These are phyloP conservation scores for Metarhizium guizhouense DNA, from an alignment of 2,329 filamentous ascomycete species.

Conservation along the genomic window DNA sequence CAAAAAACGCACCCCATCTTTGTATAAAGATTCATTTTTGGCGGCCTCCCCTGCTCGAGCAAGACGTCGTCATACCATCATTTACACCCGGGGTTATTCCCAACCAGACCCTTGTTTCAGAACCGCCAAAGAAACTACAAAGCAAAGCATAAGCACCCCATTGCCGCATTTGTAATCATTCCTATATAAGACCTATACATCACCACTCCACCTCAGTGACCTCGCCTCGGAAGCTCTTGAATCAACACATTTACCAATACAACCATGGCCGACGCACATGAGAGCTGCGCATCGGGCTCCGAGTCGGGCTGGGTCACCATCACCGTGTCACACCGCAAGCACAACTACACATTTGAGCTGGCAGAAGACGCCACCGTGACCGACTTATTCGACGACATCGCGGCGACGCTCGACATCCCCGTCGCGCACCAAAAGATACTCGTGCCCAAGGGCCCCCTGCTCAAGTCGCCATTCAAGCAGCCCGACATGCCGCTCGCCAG, in stretches of 20 bases:
- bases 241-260: background rate
- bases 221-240: background rate
- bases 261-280: slow-evolving; percentile 5
- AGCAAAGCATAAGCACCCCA: background rate
- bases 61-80: background rate
- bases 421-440: slow-evolving; percentile 59
- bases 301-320: slow-evolving; percentile 29
- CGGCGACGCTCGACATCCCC: slow-evolving; percentile 48
- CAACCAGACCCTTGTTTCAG: background rate
- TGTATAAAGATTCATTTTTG: background rate
- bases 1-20: background rate
- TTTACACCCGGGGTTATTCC: too few species aligned
- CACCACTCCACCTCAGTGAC: too few species aligned
- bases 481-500: slow-evolving; percentile 38
- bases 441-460: slow-evolving; percentile 53
- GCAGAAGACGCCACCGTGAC: slow-evolving; percentile 36
- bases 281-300: slow-evolving; percentile 8
- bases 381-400: slow-evolving; percentile 53
- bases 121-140: background rate
- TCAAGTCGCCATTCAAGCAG: slow-evolving; percentile 56
- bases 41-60: background rate
- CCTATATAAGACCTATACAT: background rate
- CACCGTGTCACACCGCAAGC: slow-evolving; percentile 36
- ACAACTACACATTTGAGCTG: slow-evolving; percentile 34
- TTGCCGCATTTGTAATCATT: background rate